Percentiles rank a stretch among this genome's conserved stretches.
phyloP scores from a whole-genome alignment of 106 monocot genomes.

The Chionographis japonica region DNA sequence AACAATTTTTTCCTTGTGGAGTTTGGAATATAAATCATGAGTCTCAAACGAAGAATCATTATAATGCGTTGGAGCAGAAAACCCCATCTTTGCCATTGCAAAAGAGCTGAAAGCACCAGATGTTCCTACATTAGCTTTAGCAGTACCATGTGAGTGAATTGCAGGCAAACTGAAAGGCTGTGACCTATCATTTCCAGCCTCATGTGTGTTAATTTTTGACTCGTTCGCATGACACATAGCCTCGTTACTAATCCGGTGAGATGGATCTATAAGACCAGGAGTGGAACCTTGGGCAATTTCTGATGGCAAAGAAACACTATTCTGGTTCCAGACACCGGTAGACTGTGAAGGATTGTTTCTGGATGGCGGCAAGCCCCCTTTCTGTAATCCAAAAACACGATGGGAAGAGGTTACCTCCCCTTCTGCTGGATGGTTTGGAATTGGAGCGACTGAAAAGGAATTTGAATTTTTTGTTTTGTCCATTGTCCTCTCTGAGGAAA shows the following conservation, averaged over 20 bases:
- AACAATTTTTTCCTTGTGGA: slow-evolving; percentile 28
- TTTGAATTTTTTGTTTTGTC: slow-evolving; percentile 34
- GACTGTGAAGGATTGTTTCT: slow-evolving; percentile 26
- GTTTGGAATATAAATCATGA: slow-evolving; percentile 26
- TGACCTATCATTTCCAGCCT: slow-evolving; percentile 21
- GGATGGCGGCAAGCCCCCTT: slow-evolving; percentile 34
- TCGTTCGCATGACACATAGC: slow-evolving; percentile 21
- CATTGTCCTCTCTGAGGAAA: slow-evolving; percentile 29
- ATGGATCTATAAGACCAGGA: slow-evolving; percentile 29
- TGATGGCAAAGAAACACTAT: slow-evolving; percentile 24
- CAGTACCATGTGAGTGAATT: slow-evolving; percentile 10
- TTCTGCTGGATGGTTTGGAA: slow-evolving; percentile 43
- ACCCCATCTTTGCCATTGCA: slow-evolving; percentile 29
- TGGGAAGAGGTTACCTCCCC: slow-evolving; percentile 46
- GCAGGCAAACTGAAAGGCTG: slow-evolving; percentile 7
- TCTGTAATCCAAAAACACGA: slow-evolving; percentile 43
- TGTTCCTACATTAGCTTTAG: slow-evolving; percentile 33
- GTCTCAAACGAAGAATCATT: slow-evolving; percentile 18
- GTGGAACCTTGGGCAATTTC: slow-evolving; percentile 39
- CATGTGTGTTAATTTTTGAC: slow-evolving; percentile 15
- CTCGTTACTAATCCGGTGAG: slow-evolving; percentile 21
- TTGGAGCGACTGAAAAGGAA: slow-evolving; percentile 27
- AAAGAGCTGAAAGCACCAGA: slow-evolving; percentile 50
- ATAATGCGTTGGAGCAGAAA: slow-evolving; percentile 23
- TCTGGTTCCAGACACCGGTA: slow-evolving; percentile 57